These are phyloP conservation scores for Hevea brasiliensis DNA, from an alignment of 345 rosid genomes.

Conservation along the genomic window DNA sequence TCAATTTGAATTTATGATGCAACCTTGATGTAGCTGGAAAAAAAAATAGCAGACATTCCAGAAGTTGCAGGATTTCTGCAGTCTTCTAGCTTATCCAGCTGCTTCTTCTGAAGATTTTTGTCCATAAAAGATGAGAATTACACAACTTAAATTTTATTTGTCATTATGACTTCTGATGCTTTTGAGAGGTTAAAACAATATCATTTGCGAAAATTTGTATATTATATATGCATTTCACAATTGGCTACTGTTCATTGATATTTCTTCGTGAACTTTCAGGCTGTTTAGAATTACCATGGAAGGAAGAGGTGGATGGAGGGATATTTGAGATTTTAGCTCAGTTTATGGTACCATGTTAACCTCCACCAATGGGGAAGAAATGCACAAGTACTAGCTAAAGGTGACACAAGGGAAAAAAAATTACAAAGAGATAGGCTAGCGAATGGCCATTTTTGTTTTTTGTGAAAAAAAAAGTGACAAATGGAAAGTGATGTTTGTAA, in stretches of 20 bases:
- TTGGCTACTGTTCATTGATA: background rate
- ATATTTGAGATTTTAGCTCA: background rate
- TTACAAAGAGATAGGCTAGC: background rate
- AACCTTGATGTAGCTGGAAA: background rate
- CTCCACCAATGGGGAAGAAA: background rate
- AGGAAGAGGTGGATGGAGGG: background rate
- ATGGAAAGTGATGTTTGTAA: constrained; percentile 6
- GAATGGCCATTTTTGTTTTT: constrained; percentile 1
- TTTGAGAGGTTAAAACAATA: background rate
- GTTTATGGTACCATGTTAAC: background rate
- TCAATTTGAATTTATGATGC: background rate
- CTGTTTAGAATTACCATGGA: background rate
- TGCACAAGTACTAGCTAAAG: background rate
- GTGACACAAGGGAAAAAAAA: background rate
- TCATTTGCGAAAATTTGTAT: background rate
- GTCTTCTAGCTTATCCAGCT: background rate
- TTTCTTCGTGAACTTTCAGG: background rate
- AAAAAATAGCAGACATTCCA: background rate
- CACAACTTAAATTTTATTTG: background rate
- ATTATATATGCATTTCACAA: background rate
- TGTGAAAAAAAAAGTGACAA: background rate
- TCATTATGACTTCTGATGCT: background rate
- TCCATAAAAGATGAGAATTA: too few relatives aligned
- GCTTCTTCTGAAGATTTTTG: background rate
- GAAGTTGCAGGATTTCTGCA: background rate